phyloP scores from a whole-genome alignment of 2,329 filamentous ascomycete species.

The Aquanectria penicillioides region DNA sequence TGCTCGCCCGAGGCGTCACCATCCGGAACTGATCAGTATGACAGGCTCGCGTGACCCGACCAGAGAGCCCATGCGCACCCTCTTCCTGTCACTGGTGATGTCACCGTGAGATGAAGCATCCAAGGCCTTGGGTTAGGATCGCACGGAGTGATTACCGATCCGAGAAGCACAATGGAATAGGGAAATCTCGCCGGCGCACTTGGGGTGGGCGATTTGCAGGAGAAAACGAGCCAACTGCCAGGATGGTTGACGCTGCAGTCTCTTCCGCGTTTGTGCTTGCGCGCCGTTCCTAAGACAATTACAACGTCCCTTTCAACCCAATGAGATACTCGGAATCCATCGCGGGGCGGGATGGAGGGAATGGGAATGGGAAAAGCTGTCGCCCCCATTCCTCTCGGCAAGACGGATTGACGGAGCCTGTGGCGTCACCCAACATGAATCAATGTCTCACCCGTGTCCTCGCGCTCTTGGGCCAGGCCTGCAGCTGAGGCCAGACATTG shows the following conservation, averaged over 20 bases:
- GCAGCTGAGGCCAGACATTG: constrained; percentile 14
- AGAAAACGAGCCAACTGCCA: constrained; percentile 10
- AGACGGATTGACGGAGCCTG: not conserved
- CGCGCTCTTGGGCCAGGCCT: no score
- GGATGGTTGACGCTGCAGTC: not conserved
- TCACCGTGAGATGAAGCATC: constrained; percentile 17
- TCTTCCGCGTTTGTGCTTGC: not conserved
- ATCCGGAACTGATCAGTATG: constrained; percentile 8
- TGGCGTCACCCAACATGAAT: not conserved
- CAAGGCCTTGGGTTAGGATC: not conserved
- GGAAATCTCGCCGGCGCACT: not conserved
- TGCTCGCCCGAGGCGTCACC: not conserved
- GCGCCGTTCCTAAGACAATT: constrained; percentile 9
- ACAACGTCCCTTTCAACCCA: constrained; percentile 2
- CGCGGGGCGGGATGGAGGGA: constrained; percentile 3
- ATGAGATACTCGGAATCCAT: constrained; percentile 13
- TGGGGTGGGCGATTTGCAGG: constrained; percentile 5
- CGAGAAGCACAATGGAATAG: not conserved
- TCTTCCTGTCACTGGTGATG: constrained; percentile 13
- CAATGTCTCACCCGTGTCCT: constrained; percentile 11
- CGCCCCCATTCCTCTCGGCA: not conserved
- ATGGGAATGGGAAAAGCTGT: not conserved
- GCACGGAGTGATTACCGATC: not conserved
- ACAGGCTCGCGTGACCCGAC: constrained; percentile 20
- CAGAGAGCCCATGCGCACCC: constrained; percentile 3